Evolutionary conservation across 345 rosid species (phyloP), one percentile per base, ranked within the genome.

Genomic region (Murraya paniculata): DNA sequence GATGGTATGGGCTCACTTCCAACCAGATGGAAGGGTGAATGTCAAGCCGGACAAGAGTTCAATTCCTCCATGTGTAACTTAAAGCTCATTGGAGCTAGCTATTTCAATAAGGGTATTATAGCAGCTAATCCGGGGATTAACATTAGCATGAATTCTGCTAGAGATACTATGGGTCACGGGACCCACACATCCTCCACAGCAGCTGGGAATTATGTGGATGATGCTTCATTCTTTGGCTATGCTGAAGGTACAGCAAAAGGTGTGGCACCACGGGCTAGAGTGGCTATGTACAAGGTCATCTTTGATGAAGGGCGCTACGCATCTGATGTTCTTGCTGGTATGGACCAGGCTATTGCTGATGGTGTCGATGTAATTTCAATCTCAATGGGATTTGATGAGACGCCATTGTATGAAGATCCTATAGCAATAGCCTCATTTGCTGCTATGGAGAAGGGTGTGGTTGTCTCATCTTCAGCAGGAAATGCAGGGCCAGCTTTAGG

Each of bases 51-150:
- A 78, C 77, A 81, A 28, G 68, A 84, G 22, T 84, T 84, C 60
- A 66, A 71, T 53, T 59, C 84, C 33, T 81, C 84, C 13, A 21
- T 81, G 68, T 84, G 82, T 21, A 84, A 84, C 70, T 64, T 11
- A 13, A 84, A 81, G 82, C 79, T 84, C 6, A 78, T 81, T 48
- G 91, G 91, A 70, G 91, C 90, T 77, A 81, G 88, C 27, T 87
- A 82, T 60, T 89, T 83, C 75, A 76, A 87, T 77, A 89, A 86
- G 65, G 90, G 89, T 14, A 76, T 81, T 7, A 0, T 77, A 8
- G 84, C 86, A 2, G 66, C 73, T 9, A 65, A 81, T 27, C 86
- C 82, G 1, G 38, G 68, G 25, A 4, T 70, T 7, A 81, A 33
- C 9, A 71, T 84, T 25, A n/a, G 56, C 50, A 78, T 84, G 80